Evolutionary conservation across 495 filamentous ascomycete genomes (phyloP).

Genomic region (Penicillium maclennaniae): DNA sequence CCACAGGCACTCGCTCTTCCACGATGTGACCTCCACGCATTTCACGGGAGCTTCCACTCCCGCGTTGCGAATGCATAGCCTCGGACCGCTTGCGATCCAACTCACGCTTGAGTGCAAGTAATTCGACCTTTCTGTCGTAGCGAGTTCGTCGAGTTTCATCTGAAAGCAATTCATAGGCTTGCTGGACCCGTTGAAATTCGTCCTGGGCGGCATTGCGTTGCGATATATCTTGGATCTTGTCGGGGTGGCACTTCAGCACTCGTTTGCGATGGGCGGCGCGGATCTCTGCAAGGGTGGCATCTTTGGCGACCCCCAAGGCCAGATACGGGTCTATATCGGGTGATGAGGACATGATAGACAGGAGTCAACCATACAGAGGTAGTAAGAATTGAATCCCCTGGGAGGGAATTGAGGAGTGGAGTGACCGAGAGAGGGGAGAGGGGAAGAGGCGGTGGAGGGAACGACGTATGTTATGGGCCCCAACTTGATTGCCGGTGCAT

Average conservation of each 20-base stretch:
- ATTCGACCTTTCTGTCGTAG: conserved; percentile 72
- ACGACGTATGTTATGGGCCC: conserved; percentile 9
- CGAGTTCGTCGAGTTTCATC: conserved; percentile 66
- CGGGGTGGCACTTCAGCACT: conserved; percentile 88
- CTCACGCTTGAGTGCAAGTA: conserved; percentile 57
- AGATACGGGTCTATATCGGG: conserved; percentile 81
- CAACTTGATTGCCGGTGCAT: conserved; percentile 18
- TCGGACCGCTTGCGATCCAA: conserved; percentile 37
- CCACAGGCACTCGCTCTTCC: conserved; percentile 44
- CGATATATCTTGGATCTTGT: conserved; percentile 82
- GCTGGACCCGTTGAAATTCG: conserved; percentile 89
- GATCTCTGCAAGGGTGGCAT: conserved; percentile 70
- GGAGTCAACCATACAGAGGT: conserved; percentile 6
- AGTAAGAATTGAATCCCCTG: conserved; percentile 3
- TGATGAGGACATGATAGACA: conserved; percentile 53
- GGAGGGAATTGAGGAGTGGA: conserved; percentile 10
- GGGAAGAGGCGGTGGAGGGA: conserved; percentile 18
- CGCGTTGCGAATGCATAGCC: conserved; percentile 19
- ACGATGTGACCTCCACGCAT: conserved; percentile 44
- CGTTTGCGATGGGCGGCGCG: conserved; percentile 84
- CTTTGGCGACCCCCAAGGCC: conserved; percentile 69
- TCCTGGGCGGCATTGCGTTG: conserved; percentile 65
- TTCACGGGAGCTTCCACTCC: conserved; percentile 33
- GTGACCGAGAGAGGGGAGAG: conserved; percentile 16
- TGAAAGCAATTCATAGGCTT: conserved; percentile 87